Evolutionary conservation across 805 yeast species (phyloP).

Genomic region (Cyberlindnera subsufficiens): DNA sequence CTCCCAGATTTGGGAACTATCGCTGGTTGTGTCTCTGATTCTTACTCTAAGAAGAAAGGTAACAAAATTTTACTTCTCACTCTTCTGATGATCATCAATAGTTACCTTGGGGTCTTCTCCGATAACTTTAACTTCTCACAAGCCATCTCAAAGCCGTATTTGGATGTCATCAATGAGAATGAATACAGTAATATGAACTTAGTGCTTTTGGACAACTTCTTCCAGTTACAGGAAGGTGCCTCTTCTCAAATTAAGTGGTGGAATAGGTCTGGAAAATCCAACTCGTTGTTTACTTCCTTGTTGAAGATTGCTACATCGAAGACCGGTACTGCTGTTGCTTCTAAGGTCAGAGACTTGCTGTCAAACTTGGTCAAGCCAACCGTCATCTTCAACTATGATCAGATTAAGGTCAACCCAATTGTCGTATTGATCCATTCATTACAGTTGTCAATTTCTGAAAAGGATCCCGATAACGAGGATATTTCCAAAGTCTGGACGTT

Average conservation of each 20-base stretch:
- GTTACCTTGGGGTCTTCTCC: slow-evolving; percentile 34
- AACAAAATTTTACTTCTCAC: slow-evolving; percentile 45
- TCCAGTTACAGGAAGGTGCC: slow-evolving; percentile 54
- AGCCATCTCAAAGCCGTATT: slow-evolving; percentile 28
- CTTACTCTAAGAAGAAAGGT: slow-evolving; percentile 28
- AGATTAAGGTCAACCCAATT: slow-evolving; percentile 46
- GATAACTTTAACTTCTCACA: slow-evolving; percentile 26
- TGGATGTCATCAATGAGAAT: slow-evolving; percentile 27
- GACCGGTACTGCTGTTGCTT: slow-evolving; percentile 34
- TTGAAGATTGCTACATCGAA: slow-evolving; percentile 43
- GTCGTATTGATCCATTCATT: slow-evolving; percentile 49
- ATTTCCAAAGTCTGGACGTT: slow-evolving; percentile 47
- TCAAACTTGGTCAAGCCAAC: slow-evolving; percentile 44
- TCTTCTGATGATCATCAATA: slow-evolving; percentile 36
- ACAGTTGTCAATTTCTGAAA: slow-evolving; percentile 10
- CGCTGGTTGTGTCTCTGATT: slow-evolving; percentile 37
- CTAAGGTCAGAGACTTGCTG: slow-evolving; percentile 36
- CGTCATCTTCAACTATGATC: slow-evolving; percentile 44
- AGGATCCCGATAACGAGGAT: slow-evolving; percentile 12
- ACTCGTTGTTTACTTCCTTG: slow-evolving; percentile 64
- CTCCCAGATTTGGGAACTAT: slow-evolving; percentile 50
- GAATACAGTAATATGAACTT: slow-evolving; percentile 48
- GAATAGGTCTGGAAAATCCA: slow-evolving; percentile 43
- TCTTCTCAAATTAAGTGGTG: slow-evolving; percentile 71
- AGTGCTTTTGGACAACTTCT: slow-evolving; percentile 49